These are phyloP conservation scores for Pyrenophora teres DNA, from an alignment of 2,329 filamentous ascomycete genomes.

Conservation along the genomic window DNA sequence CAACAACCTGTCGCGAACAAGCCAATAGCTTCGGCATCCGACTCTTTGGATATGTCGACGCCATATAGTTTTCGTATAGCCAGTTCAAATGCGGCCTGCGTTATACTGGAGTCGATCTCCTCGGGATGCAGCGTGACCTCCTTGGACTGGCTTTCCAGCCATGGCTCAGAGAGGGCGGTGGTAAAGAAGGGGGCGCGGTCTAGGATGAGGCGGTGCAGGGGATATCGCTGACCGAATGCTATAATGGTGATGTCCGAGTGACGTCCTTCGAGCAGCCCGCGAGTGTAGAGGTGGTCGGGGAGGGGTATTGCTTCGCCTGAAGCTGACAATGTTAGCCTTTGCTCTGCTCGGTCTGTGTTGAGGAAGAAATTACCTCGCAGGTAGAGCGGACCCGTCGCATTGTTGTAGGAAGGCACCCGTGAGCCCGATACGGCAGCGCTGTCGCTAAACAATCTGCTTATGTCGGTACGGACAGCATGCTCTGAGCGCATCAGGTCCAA, in stretches of 20 bases:
- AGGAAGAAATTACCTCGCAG: conserved; percentile 29
- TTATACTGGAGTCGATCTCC: conserved; percentile 60
- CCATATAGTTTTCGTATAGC: conserved; percentile 61
- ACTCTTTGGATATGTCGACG: conserved; percentile 53
- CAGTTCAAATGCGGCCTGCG: conserved; percentile 58
- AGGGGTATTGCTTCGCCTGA: conserved; percentile 50
- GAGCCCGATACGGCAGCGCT: conserved; percentile 46
- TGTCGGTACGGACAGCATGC: conserved; percentile 50
- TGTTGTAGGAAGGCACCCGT: conserved; percentile 50
- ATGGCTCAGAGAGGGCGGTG: conserved; percentile 60
- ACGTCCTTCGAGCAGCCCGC: conserved; percentile 57
- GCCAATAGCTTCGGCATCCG: conserved; percentile 58
- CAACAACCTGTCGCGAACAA: conserved; percentile 62
- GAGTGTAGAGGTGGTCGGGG: conserved; percentile 58
- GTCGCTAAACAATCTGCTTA: conserved; percentile 53
- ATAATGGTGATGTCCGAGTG: conserved; percentile 61
- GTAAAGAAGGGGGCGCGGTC: conserved; percentile 62
- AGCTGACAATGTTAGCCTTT: conserved; percentile 28
- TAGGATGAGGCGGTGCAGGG: conserved; percentile 59
- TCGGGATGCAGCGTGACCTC: conserved; percentile 60
- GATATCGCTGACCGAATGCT: conserved; percentile 59
- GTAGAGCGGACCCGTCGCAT: conserved; percentile 43
- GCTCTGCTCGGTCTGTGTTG: background rate
- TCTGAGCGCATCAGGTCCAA: conserved; percentile 40
- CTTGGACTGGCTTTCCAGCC: conserved; percentile 58